phyloP scores from a whole-genome alignment of 208 protist species.

The Leptomonas seymouri region DNA sequence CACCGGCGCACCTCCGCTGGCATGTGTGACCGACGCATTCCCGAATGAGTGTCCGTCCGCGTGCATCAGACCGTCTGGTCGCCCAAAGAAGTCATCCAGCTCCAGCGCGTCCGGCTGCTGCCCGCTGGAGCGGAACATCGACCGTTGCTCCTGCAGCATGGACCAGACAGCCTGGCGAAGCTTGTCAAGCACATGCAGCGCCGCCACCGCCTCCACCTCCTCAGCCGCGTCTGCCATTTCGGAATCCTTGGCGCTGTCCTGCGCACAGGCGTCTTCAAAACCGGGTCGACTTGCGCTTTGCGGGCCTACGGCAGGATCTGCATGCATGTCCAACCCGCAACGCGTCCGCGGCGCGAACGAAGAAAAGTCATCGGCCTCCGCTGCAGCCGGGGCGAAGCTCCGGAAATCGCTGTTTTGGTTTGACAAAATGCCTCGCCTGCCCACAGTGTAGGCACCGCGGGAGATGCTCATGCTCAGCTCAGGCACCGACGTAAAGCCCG shows the following conservation, averaged over 20 bases:
- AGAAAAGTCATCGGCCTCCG: conserved; percentile 13
- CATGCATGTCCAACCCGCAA: background rate
- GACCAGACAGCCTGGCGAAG: conserved; percentile 34
- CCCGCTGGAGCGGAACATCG: conserved; percentile 24
- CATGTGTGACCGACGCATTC: background rate
- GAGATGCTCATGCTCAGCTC: conserved; percentile 12
- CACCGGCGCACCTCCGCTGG: background rate
- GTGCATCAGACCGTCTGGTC: background rate
- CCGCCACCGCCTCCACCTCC: conserved; percentile 8
- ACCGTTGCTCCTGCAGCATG: conserved; percentile 30
- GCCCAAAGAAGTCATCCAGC: conserved; percentile 13
- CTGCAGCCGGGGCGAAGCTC: conserved; percentile 11
- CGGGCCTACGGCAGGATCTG: background rate
- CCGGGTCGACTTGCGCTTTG: background rate
- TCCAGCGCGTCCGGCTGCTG: conserved; percentile 21
- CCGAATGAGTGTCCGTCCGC: background rate
- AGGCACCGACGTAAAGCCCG: background rate
- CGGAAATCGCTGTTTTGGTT: conserved; percentile 28
- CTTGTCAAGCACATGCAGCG: conserved; percentile 29
- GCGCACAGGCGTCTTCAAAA: conserved; percentile 16
- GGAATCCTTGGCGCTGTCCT: conserved; percentile 7
- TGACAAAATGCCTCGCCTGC: conserved; percentile 8
- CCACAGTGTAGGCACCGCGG: background rate
- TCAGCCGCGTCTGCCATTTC: conserved; percentile 11
- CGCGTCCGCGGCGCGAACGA: background rate